phyloP scores from a whole-genome alignment of 768 basidiomycete species.

The Mycena epipterygia region DNA sequence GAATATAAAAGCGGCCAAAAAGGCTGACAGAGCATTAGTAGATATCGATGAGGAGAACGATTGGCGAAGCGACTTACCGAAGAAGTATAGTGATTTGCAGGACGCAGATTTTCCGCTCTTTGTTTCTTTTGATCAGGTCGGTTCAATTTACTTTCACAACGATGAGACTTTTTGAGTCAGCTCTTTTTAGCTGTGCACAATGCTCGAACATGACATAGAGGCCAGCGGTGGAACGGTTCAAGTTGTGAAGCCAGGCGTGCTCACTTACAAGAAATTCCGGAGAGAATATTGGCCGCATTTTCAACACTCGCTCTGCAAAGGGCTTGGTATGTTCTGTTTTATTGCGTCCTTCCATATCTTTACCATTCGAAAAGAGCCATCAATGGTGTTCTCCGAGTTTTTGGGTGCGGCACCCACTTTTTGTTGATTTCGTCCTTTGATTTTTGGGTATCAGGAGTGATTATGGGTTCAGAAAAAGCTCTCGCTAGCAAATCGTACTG shows the following conservation, averaged over 20 bases:
- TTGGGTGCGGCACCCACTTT: constrained; percentile 58
- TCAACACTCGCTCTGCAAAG: constrained; percentile 61
- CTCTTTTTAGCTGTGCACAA: constrained; percentile 5
- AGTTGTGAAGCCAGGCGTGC: background rate
- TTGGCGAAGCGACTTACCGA: constrained; percentile 62
- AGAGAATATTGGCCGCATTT: constrained; percentile 47
- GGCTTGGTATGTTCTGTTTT: constrained; percentile 57
- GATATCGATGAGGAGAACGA: constrained; percentile 56
- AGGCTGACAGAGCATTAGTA: constrained; percentile 44
- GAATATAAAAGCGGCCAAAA: constrained; percentile 25
- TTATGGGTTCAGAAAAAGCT: constrained; percentile 75
- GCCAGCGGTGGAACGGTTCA: background rate
- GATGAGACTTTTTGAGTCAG: background rate
- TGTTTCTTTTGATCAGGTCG: constrained; percentile 73
- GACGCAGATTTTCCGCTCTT: constrained; percentile 80
- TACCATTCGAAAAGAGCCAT: constrained; percentile 59
- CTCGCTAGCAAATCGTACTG: constrained; percentile 49
- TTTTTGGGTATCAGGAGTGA: constrained; percentile 58
- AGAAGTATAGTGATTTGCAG: constrained; percentile 65
- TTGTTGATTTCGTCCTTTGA: background rate
- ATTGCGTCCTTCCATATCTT: background rate
- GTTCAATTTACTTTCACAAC: constrained; percentile 36
- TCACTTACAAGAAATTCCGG: constrained; percentile 32
- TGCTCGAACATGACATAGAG: constrained; percentile 32
- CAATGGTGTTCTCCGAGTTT: constrained; percentile 74